Evolutionary conservation across 768 basidiomycete species (phyloP).

Genomic region (Podaxis sp.): DNA sequence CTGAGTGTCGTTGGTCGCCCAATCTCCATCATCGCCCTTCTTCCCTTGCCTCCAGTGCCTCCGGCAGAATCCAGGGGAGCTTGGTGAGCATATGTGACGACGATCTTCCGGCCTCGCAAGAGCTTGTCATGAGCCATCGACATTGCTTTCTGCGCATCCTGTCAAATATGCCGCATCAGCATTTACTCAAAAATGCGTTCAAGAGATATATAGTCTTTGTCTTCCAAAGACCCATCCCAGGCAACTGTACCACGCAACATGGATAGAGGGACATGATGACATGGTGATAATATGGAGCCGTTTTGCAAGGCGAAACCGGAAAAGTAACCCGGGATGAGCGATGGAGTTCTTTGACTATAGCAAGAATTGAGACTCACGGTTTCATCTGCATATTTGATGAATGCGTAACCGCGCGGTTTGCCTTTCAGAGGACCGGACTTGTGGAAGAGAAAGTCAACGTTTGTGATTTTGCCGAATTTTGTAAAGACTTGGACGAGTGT

Average conservation of each 20-base stretch:
- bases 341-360: slow-evolving; percentile 13
- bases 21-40: slow-evolving; percentile 51
- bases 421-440: slow-evolving; percentile 87
- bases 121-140: slow-evolving; percentile 72
- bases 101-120: slow-evolving; percentile 81
- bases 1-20: slow-evolving; percentile 84
- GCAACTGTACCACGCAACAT: not conserved
- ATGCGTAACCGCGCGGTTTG: slow-evolving; percentile 94
- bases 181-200: not conserved
- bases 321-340: slow-evolving; percentile 13
- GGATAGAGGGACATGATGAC: not conserved
- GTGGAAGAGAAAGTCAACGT: slow-evolving; percentile 95
- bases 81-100: slow-evolving; percentile 92
- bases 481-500: slow-evolving; percentile 86
- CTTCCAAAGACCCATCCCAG: not conserved
- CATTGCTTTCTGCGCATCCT: slow-evolving; percentile 87
- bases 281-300: not conserved
- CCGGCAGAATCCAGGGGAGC: slow-evolving; percentile 49
- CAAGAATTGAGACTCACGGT: slow-evolving; percentile 58
- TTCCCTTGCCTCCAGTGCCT: slow-evolving; percentile 26
- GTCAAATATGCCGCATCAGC: slow-evolving; percentile 18
- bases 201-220: not conserved
- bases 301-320: slow-evolving; percentile 22
- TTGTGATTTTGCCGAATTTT: slow-evolving; percentile 89
- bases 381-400: slow-evolving; percentile 78